phyloP scores from a whole-genome alignment of 164 flowering plant species.

The Stephania japonica region DNA sequence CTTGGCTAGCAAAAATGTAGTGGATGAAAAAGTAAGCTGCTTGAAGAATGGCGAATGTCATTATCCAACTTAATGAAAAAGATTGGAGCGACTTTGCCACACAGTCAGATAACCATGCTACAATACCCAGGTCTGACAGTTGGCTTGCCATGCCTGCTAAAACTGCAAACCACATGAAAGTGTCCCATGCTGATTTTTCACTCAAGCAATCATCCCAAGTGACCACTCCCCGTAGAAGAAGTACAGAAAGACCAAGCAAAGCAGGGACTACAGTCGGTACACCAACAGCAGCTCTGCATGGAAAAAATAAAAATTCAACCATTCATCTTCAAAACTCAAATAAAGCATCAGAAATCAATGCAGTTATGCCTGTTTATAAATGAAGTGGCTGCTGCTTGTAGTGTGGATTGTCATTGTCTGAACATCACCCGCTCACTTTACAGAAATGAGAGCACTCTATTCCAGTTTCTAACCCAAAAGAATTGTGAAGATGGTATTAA shows the following conservation, averaged over 20 bases:
- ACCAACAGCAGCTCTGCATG: constrained; percentile 62
- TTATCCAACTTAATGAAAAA: constrained; percentile 74
- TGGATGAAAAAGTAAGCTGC: constrained; percentile 75
- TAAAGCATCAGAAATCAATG: too few species aligned
- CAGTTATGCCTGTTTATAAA: too few species aligned
- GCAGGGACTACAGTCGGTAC: constrained; percentile 84
- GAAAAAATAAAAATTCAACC: constrained; percentile 9
- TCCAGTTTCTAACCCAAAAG: too few species aligned
- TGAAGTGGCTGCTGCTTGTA: too few species aligned
- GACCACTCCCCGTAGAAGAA: constrained; percentile 67
- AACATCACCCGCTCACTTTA: too few species aligned
- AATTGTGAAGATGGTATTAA: too few species aligned
- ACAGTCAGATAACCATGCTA: constrained; percentile 69
- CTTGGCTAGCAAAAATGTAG: constrained; percentile 87
- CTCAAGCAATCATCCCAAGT: constrained; percentile 91
- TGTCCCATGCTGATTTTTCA: constrained; percentile 96
- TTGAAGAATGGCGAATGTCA: constrained; percentile 70
- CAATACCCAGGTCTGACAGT: constrained; percentile 73
- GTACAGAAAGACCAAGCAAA: constrained; percentile 81
- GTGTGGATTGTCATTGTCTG: too few species aligned
- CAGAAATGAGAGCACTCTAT: too few species aligned
- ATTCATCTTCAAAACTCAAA: neutral
- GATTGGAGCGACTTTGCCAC: constrained; percentile 61
- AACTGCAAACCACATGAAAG: constrained; percentile 89
- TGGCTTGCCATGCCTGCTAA: constrained; percentile 93